Evolutionary conservation across 768 basidiomycete genomes (phyloP), one percentile per base, ranked within the genome.

Genomic region (Melanogaster broomeanus): DNA sequence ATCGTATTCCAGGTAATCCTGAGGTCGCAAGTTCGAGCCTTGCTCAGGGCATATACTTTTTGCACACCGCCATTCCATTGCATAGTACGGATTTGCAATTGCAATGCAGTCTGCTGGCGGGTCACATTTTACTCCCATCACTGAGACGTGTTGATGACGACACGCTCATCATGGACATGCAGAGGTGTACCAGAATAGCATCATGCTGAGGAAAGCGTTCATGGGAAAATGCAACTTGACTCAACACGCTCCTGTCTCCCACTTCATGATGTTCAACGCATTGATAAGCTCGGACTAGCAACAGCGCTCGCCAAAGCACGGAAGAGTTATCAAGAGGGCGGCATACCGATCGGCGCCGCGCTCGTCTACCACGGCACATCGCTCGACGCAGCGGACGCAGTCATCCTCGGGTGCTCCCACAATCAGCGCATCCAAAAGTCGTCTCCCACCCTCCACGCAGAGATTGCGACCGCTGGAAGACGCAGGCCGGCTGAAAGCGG

Each of bases 11-110:
- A 57, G 60, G 72, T 34, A 77, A 79, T 79, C 79, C 76, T 74
- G 76, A 80, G 76, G 78, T 78, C 79, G 76, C 75, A 77, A 78
- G 79, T 80, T 80, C 79, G 78, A 80, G 65, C 73, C 79, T 78
- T 76, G 73, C 75, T 77, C 72, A 70, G 78, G 71, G 77, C 78
- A 80, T 37, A 34, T 53, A 59, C 45, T 64, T 49, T 52, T 39
- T 35, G 38, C 13, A 31, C n/a, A n/a, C n/a, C n/a, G n/a, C n/a
- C n/a, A n/a, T n/a, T n/a, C n/a, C n/a, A n/a, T n/a, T n/a, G n/a
- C n/a, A n/a, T n/a, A n/a, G n/a, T n/a, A n/a, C n/a, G n/a, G n/a
- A n/a, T n/a, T n/a, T n/a, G n/a, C n/a, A n/a, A n/a, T 21, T 41
- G 25, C 25, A 4, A 9, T 39, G 13, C n/a, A 39, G 19, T 11